Evolutionary conservation across 495 filamentous ascomycete species (phyloP).

Genomic region (Penicillium subrubescens): DNA sequence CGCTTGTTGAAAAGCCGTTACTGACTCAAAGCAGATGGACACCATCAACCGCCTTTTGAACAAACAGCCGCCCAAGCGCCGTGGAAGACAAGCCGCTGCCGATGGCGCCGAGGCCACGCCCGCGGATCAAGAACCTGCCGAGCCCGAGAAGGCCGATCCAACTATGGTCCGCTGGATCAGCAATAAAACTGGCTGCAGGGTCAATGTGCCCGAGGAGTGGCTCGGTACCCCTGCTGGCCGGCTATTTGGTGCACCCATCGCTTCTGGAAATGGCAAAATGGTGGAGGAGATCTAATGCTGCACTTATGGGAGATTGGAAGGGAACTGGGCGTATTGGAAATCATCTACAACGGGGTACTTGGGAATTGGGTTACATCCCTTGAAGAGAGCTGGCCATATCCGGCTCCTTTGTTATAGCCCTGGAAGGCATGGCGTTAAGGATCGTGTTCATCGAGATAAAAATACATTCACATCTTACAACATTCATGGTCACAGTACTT

Average conservation of each 20-base stretch:
- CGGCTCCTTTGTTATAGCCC: background rate
- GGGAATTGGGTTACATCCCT: constrained; percentile 5
- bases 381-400: background rate
- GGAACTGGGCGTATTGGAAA: constrained; percentile 33
- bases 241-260: constrained; percentile 52
- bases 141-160: constrained; percentile 60
- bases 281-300: constrained; percentile 47
- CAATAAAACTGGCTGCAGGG: constrained; percentile 62
- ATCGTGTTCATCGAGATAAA: constrained; percentile 10
- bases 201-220: constrained; percentile 85
- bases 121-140: constrained; percentile 59
- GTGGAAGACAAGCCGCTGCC: constrained; percentile 51
- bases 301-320: constrained; percentile 10
- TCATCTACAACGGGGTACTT: constrained; percentile 16
- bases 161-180: constrained; percentile 80
- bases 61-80: constrained; percentile 90
- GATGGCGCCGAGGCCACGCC: constrained; percentile 50
- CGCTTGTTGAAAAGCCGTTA: background rate
- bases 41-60: constrained; percentile 97
- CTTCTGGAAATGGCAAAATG: constrained; percentile 37
- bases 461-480: constrained; percentile 2
- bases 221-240: constrained; percentile 66
- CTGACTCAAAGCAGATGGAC: constrained; percentile 67
- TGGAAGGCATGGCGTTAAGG: constrained; percentile 24
- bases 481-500: background rate